Base-by-base conservation (phyloP, 768 basidiomycete genomes). In the Rhizopogon roseolus region DNA sequence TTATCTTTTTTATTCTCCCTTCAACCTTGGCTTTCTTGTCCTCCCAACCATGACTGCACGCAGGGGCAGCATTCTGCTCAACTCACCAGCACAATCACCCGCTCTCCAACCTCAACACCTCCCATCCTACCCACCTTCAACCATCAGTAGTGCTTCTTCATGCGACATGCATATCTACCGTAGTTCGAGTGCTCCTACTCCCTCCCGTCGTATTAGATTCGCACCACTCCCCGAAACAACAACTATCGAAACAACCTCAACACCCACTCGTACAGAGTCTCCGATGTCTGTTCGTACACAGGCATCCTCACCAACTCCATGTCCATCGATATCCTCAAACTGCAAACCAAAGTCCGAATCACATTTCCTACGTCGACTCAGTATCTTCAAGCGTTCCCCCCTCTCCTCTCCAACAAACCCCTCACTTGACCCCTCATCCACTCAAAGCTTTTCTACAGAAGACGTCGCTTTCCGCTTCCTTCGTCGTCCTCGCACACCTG, bases 161-260 rank as follows among this genome's bases (percentile, higher is more conserved):
- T 36, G 50, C 0, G 46, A 46, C 3, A 14, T 46, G 19, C 32
- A 46, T 6, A 40, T 41, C 10, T 19, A 40, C 40, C 40, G 40
- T 10, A 40, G 17, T 25, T 6, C 27, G 6, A 29, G 44, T 17
- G 27, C 13, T 6, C 32, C 60, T 9, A 36, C 34, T 4, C 34
- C 34, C 13, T 11, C 34, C 3, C 68, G 64, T 27, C 66, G 60
- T 36, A 93, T 94, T 55, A 81, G 88, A 56, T 94, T 94, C 57
- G 92, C 93, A 0, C 93, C 93, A 1, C 79, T 94, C 16, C 93
- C 93, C 1, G 86, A 89, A 73, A 77, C 56, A 73, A 77, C 56
- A 58, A 64, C 73, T 55, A 67, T 65, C 22, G 68, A 69, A 49
- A 74, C 22, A 22, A 22, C 22, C 22, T 77, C 17, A 22, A 22